phyloP scores from a whole-genome alignment of 2,329 filamentous ascomycete species.

The Cytospora mali region DNA sequence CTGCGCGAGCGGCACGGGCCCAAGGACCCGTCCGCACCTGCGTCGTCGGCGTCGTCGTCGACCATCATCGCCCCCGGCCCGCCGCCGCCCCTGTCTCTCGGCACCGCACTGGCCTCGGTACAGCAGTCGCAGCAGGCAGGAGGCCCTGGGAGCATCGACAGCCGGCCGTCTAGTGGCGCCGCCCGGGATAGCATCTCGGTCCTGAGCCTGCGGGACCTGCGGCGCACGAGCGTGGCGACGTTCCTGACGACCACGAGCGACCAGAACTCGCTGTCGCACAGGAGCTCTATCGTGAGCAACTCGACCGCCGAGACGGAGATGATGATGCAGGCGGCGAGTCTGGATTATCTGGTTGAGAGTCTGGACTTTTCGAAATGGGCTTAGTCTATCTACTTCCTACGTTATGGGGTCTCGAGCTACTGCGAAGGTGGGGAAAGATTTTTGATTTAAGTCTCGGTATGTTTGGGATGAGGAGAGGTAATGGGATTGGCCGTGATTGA shows the following conservation, averaged over 20 bases:
- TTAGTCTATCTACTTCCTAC: slow-evolving; percentile 28
- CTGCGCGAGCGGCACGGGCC: slow-evolving; percentile 70
- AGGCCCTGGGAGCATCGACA: slow-evolving; percentile 33
- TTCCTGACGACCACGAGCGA: slow-evolving; percentile 64
- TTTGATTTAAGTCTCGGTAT: too few relatives aligned
- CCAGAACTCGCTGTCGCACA: slow-evolving; percentile 52
- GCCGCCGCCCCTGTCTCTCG: slow-evolving; percentile 23
- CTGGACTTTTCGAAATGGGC: slow-evolving; percentile 56
- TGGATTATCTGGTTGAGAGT: slow-evolving; percentile 48
- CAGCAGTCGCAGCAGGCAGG: slow-evolving; percentile 31
- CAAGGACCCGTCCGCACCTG: slow-evolving; percentile 42
- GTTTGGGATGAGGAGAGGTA: neutral
- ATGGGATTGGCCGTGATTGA: neutral
- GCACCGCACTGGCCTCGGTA: slow-evolving; percentile 27
- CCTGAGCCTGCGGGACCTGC: slow-evolving; percentile 40
- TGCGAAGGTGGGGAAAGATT: neutral
- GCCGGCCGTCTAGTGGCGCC: slow-evolving; percentile 51
- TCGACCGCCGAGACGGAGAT: slow-evolving; percentile 58
- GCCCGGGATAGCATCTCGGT: slow-evolving; percentile 62
- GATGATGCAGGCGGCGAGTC: slow-evolving; percentile 38
- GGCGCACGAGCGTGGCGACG: slow-evolving; percentile 66
- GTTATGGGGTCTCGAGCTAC: neutral
- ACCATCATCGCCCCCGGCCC: slow-evolving; percentile 30
- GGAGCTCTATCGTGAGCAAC: slow-evolving; percentile 60
- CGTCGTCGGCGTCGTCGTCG: slow-evolving; percentile 36